These are phyloP conservation scores for Chaetomiaceae sp. DNA, from an alignment of 2,329 filamentous ascomycete genomes.

Conservation along the genomic window DNA sequence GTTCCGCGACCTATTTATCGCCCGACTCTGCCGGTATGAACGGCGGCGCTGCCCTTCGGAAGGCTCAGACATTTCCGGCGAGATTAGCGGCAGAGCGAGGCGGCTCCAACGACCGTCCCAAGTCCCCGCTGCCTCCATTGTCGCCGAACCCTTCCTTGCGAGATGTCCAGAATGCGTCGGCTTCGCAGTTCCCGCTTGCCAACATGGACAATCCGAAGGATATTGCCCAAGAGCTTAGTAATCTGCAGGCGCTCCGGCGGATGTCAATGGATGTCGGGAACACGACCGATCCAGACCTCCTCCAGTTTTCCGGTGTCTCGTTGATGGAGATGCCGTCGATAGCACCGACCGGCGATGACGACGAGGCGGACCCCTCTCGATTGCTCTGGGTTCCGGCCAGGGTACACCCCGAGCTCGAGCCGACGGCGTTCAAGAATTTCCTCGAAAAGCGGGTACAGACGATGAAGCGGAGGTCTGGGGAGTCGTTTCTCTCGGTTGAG, in stretches of 20 bases:
- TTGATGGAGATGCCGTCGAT: slow-evolving; percentile 67
- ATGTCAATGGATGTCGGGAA: slow-evolving; percentile 93
- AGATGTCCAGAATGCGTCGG: slow-evolving; percentile 56
- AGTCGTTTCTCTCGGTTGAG: slow-evolving; percentile 59
- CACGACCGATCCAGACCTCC: slow-evolving; percentile 67
- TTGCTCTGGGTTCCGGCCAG: slow-evolving; percentile 94
- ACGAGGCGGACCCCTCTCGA: slow-evolving; percentile 83
- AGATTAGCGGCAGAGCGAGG: slow-evolving; percentile 39
- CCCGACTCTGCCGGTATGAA: slow-evolving; percentile 23
- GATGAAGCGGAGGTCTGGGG: slow-evolving; percentile 79
- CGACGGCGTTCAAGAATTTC: slow-evolving; percentile 94
- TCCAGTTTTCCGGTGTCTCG: slow-evolving; percentile 62
- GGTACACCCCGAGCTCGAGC: slow-evolving; percentile 89
- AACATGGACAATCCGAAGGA: slow-evolving; percentile 87
- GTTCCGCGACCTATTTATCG: slow-evolving; percentile 25
- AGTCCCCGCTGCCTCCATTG: slow-evolving; percentile 38
- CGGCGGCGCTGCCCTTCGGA: slow-evolving; percentile 33
- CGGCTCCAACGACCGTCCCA: slow-evolving; percentile 38
- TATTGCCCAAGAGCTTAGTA: slow-evolving; percentile 87
- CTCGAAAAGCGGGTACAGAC: slow-evolving; percentile 89
- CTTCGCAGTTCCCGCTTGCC: slow-evolving; percentile 73
- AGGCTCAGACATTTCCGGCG: slow-evolving; percentile 41
- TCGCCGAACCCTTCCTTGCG: slow-evolving; percentile 52
- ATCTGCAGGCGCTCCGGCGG: slow-evolving; percentile 80
- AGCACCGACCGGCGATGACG: slow-evolving; percentile 67